These are phyloP conservation scores for Hypomontagnella submonticulosa DNA, from an alignment of 495 filamentous ascomycete species.

Conservation along the genomic window DNA sequence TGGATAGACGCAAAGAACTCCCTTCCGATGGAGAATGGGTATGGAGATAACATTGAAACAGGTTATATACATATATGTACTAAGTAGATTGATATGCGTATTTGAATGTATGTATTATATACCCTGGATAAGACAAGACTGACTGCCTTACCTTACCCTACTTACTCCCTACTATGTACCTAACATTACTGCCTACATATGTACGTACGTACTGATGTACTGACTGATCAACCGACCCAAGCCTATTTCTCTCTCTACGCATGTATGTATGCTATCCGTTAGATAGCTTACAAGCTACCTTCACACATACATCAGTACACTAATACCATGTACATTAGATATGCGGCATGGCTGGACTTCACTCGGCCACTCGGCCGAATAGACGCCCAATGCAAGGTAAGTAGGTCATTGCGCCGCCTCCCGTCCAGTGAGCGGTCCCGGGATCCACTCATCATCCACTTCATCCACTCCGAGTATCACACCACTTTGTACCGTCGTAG, in stretches of 20 bases:
- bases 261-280: no score
- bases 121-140: no score
- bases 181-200: background rate
- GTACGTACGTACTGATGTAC: conserved; percentile 3
- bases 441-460: conserved; percentile 22
- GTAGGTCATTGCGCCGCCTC: conserved; percentile 32
- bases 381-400: conserved; percentile 19
- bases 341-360: no score
- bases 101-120: background rate
- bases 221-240: background rate
- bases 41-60: no score
- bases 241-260: background rate
- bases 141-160: no score
- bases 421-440: conserved; percentile 22
- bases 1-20: no score
- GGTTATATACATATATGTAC: background rate
- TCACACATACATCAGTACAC: no score
- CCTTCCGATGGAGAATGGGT: no score
- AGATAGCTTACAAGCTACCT: no score
- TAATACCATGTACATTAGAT: no score
- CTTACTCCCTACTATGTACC: no score
- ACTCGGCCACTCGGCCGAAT: no score
- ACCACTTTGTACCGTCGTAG: conserved; percentile 5
- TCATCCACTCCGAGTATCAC: conserved; percentile 2
- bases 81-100: background rate